phyloP scores from a whole-genome alignment of 768 basidiomycete genomes.

The Boletellus emodensis region DNA sequence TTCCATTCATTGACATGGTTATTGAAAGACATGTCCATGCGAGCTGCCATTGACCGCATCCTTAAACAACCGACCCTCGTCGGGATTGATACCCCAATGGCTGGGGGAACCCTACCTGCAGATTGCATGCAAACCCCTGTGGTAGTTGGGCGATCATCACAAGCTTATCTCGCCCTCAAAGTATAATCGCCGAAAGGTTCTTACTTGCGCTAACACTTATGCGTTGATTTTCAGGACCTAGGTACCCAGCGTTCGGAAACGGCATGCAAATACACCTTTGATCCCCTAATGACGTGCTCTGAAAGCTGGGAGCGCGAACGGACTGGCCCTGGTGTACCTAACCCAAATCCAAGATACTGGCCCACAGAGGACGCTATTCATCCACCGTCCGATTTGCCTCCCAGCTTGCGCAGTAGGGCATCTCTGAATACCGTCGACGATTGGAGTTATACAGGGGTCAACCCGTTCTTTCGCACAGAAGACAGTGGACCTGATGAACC shows the following conservation, averaged over 20 bases:
- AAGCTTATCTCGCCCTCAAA: background rate
- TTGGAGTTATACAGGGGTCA: conserved; percentile 1
- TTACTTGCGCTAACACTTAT: conserved; percentile 1
- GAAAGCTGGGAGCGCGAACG: background rate
- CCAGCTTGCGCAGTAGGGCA: background rate
- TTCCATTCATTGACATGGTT: conserved; percentile 4
- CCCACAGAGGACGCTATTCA: background rate
- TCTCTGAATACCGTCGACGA: background rate
- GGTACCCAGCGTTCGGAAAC: background rate
- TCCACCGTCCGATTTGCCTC: background rate
- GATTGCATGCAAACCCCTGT: background rate
- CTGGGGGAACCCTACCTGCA: background rate
- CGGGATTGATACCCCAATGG: conserved; percentile 11
- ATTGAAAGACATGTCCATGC: conserved; percentile 23
- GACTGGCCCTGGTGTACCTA: background rate
- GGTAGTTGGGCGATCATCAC: background rate
- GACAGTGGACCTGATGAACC: background rate
- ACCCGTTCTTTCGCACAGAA: background rate
- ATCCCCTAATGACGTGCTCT: background rate
- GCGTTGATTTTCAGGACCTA: conserved; percentile 5
- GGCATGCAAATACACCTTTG: background rate
- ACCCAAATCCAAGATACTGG: background rate
- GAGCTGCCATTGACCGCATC: conserved; percentile 30
- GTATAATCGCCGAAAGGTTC: conserved; percentile 9
- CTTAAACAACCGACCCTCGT: conserved; percentile 23